Conservation (phyloP, 2,329 filamentous ascomycete species). For the Xylaria sp. region DNA sequence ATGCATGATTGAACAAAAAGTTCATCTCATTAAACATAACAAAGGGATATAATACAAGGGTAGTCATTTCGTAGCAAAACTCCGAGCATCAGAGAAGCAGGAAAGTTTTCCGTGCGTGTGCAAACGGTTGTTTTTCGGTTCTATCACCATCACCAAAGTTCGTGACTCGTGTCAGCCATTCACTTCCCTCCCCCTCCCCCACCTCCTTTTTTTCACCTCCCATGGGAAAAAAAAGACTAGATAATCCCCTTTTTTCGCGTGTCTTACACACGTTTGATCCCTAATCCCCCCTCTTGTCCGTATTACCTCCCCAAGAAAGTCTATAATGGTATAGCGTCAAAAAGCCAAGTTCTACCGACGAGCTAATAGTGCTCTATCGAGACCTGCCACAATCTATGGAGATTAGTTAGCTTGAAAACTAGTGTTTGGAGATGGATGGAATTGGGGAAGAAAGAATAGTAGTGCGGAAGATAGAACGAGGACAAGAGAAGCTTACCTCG, state of each 20-base stretch:
- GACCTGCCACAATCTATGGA: constrained; percentile 48
- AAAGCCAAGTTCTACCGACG: constrained; percentile 37
- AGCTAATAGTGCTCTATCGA: constrained; percentile 48
- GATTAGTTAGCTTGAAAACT: constrained; percentile 9
- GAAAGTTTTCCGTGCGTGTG: not conserved
- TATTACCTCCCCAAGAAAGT: constrained; percentile 22
- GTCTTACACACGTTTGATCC: constrained; percentile 4
- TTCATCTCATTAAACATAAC: not conserved
- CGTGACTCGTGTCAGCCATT: constrained; percentile 14
- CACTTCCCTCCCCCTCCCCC: not conserved
- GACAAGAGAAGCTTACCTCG: constrained; percentile 48
- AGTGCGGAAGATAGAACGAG: not conserved
- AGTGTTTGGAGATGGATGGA: not conserved
- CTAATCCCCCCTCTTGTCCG: not conserved
- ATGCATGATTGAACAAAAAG: not conserved
- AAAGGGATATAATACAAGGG: not conserved
- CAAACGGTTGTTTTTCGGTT: not conserved
- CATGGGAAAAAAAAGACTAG: constrained; percentile 5
- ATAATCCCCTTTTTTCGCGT: not conserved
- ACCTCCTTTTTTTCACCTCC: not conserved
- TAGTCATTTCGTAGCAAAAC: not conserved
- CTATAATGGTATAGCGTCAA: constrained; percentile 12
- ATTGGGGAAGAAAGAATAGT: not conserved
- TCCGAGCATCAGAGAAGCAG: not conserved
- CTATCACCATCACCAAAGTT: constrained; percentile 3